Conservation (phyloP, 2,329 filamentous ascomycete genomes). For the Tolypocladium paradoxum region DNA sequence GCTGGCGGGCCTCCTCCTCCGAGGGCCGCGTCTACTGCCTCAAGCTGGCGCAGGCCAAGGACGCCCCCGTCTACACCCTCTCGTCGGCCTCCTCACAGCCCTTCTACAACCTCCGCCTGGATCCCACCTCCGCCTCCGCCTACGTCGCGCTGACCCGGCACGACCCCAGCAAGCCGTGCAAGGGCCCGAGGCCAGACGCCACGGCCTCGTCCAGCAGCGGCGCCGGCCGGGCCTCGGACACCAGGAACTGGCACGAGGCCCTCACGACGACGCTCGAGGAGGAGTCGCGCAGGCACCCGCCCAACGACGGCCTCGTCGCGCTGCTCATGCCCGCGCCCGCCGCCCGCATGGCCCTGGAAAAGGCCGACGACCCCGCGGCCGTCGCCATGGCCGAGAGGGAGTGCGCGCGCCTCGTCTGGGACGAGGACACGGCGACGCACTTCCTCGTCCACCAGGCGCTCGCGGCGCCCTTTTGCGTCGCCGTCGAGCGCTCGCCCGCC, state of each 20-base stretch:
- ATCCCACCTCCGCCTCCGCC: conserved; percentile 53
- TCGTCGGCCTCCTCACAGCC: conserved; percentile 47
- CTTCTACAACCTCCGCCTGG: conserved; percentile 55
- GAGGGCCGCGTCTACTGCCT: conserved; percentile 51
- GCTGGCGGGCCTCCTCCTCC: conserved; percentile 51
- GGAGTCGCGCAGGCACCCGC: conserved; percentile 38
- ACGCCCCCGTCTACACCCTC: conserved; percentile 56
- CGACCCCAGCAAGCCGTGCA: conserved; percentile 49
- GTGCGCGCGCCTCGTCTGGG: conserved; percentile 62
- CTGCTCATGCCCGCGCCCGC: conserved; percentile 57
- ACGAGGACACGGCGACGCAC: conserved; percentile 46
- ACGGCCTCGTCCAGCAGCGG: conserved; percentile 12
- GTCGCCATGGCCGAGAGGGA: conserved; percentile 56
- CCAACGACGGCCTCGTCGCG: conserved; percentile 54
- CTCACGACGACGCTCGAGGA: conserved; percentile 49
- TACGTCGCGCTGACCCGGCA: conserved; percentile 48
- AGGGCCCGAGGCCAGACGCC: conserved; percentile 23
- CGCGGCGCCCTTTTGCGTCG: conserved; percentile 51
- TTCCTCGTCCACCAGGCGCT: conserved; percentile 55
- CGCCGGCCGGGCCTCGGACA: conserved; percentile 19
- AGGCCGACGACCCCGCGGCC: conserved; percentile 46
- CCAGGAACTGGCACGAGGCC: conserved; percentile 46
- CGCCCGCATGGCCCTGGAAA: conserved; percentile 50
- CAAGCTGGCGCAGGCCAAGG: conserved; percentile 41
- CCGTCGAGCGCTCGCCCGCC: conserved; percentile 45